A percentile compares a stretch with the other conserved stretches of the same genome.
These are phyloP conservation scores for Melanomma pulvis-pyrius DNA, from an alignment of 495 filamentous ascomycete species.

Conservation along the genomic window DNA sequence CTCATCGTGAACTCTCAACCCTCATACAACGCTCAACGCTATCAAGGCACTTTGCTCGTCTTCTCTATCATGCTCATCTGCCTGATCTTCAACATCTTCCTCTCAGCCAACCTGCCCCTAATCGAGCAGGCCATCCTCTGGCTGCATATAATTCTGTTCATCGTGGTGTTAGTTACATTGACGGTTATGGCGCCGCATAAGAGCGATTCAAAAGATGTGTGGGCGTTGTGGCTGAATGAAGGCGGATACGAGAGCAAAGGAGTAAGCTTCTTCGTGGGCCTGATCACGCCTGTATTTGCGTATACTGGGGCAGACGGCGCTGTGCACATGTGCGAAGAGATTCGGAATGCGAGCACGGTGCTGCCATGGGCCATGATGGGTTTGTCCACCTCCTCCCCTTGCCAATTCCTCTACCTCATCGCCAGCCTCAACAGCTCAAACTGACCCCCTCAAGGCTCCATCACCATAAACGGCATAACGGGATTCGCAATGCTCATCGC, in stretches of 20 bases:
- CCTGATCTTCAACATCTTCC: slow-evolving; percentile 13
- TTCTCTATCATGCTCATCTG: slow-evolving; percentile 9
- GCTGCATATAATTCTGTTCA: slow-evolving; percentile 3
- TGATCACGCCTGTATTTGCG: slow-evolving; percentile 13
- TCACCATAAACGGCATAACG: slow-evolving; percentile 12
- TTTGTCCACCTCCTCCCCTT: slow-evolving; percentile 7
- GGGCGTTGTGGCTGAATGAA: too few species aligned
- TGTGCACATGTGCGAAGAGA: slow-evolving; percentile 26
- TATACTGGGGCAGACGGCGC: slow-evolving; percentile 21
- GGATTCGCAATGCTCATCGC: slow-evolving; percentile 23
- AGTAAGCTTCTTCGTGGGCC: too few species aligned
- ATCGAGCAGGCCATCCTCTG: too few species aligned
- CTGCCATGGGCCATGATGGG: neutral
- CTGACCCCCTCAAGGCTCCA: slow-evolving; percentile 3
- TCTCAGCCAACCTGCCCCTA: too few species aligned
- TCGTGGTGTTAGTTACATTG: slow-evolving; percentile 14
- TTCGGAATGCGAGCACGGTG: too few species aligned
- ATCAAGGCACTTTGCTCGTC: slow-evolving; percentile 22
- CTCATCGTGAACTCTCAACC: slow-evolving; percentile 18
- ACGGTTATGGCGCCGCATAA: slow-evolving; percentile 18
- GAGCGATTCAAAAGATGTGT: neutral
- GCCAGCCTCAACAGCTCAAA: slow-evolving; percentile 21
- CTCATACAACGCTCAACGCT: neutral
- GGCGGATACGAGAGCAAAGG: too few species aligned
- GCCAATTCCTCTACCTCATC: slow-evolving; percentile 22